These are phyloP conservation scores for Chrysanthemum seticuspe DNA, from an alignment of 129 eudicot species.

Conservation along the genomic window DNA sequence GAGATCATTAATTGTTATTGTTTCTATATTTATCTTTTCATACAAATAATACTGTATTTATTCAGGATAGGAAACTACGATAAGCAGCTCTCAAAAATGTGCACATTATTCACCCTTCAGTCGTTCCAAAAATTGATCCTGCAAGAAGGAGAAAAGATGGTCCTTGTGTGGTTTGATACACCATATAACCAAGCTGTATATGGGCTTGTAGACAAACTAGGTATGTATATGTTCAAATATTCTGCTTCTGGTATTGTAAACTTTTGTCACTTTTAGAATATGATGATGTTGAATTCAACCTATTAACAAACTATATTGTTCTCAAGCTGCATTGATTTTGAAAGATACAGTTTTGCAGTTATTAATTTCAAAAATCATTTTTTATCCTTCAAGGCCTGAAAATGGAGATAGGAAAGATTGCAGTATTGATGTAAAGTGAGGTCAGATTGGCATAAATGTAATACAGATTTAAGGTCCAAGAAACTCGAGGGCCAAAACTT, in stretches of 20 bases:
- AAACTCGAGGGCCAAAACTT: not conserved
- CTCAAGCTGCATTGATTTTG: not conserved
- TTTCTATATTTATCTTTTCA: conserved; percentile 11
- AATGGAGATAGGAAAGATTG: conserved; percentile 5
- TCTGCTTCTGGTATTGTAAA: not conserved
- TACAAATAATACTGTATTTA: conserved; percentile 19
- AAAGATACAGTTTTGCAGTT: conserved; percentile 2
- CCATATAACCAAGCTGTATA: conserved; percentile 98
- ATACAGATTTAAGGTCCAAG: conserved; percentile 9
- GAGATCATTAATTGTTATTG: conserved; percentile 7
- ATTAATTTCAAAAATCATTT: not conserved
- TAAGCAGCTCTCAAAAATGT: conserved; percentile 71
- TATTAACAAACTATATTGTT: not conserved
- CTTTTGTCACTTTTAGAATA: not conserved
- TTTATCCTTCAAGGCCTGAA: not conserved
- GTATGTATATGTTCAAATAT: conserved; percentile 32
- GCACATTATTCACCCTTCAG: conserved; percentile 75
- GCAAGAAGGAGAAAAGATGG: conserved; percentile 99
- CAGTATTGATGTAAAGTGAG: conserved; percentile 7
- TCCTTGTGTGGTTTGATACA: conserved; percentile 95
- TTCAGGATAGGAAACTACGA: conserved; percentile 64
- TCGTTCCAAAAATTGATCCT: conserved; percentile 85
- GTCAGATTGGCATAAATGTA: not conserved
- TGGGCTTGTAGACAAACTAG: conserved; percentile 97
- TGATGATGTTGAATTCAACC: conserved; percentile 6